Base-by-base conservation (phyloP, 192 early-diverging fungal species). In the Spizellomyces sp. region DNA sequence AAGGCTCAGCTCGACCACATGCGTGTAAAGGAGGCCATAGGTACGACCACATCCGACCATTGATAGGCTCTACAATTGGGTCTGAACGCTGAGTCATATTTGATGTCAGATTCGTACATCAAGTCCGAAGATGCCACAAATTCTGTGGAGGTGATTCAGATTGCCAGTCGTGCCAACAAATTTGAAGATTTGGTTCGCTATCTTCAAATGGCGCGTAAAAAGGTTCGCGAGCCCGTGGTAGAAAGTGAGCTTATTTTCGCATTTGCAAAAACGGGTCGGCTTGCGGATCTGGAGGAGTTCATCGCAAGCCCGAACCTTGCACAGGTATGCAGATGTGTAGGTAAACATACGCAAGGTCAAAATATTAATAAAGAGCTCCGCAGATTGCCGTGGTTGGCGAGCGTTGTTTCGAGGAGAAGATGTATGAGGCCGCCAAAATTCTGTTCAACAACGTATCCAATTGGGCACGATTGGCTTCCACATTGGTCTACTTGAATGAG, bases 381-480 rank as follows among this genome's bases (percentile, higher is more conserved):
- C 27, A 36, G 27, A 86, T 86, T 58, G 92, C 94, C 60, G 78
- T 80, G 55, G 92, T 98, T 48, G 97, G 98, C 67, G 98, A 99
- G 72, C 90, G 94, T 21, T 98, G 96, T 84, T 99, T 91, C 79
- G 90, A 94, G 27, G 89, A 91, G 65, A 90, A 90, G 57, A 84
- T 96, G 85, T 98, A 90, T 76, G 93, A 93, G 66, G 90, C 98
- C 9, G 96, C 98, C 71, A 94, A 93, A 82, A 87, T 98, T 61
- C 79, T 99, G 50, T 99, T 96, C 85, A 91, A 86, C 68, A 97
- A 86, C 81, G 93, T 99, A 60, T 96, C 94, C 44, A 99, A 99
- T 88, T 96, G 95, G 92, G 94, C 95, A 15, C 87, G 95, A 21
- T 84, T 99, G 48, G 94, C 98, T 5, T 90, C 95, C n/a, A 99